Evolutionary conservation across 2,329 filamentous ascomycete genomes (phyloP).

Genomic region (Colletotrichum sp.): DNA sequence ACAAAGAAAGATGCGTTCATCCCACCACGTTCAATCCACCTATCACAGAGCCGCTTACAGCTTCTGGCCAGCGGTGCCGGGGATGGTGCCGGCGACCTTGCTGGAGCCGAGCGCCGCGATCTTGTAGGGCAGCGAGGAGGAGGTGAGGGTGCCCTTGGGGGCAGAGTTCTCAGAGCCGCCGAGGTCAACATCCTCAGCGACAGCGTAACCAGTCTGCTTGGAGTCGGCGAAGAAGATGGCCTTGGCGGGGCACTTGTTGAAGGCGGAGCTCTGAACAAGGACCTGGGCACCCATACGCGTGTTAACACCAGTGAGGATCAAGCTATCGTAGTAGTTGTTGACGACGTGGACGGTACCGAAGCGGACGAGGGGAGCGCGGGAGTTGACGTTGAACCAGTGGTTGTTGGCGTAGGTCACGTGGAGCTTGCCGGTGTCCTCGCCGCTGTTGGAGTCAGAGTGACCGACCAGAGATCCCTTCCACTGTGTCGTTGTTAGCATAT

Average conservation of each 20-base stretch:
- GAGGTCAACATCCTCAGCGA: constrained; percentile 41
- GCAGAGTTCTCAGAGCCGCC: constrained; percentile 52
- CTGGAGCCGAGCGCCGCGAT: constrained; percentile 43
- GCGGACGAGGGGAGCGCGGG: constrained; percentile 62
- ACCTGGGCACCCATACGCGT: constrained; percentile 57
- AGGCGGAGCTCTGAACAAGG: constrained; percentile 58
- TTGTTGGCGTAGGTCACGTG: constrained; percentile 67
- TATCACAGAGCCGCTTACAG: constrained; percentile 13
- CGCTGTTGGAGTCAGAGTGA: constrained; percentile 63
- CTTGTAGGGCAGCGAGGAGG: constrained; percentile 56
- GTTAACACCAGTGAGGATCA: constrained; percentile 55
- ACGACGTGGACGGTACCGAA: constrained; percentile 65
- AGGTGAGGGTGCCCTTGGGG: constrained; percentile 48
- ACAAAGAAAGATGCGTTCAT: neutral
- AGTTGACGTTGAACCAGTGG: constrained; percentile 65
- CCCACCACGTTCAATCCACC: neutral
- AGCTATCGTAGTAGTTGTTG: constrained; percentile 47
- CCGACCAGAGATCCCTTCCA: constrained; percentile 64
- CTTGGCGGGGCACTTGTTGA: constrained; percentile 39
- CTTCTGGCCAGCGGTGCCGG: constrained; percentile 36
- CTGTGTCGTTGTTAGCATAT: constrained; percentile 40
- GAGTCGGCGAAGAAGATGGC: constrained; percentile 41
- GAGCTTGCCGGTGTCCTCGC: constrained; percentile 63
- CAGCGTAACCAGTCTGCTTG: constrained; percentile 41
- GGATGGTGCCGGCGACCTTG: constrained; percentile 45